These are phyloP conservation scores for Cladosporium austrohemisphaericum DNA, from an alignment of 2,329 filamentous ascomycete species.

Conservation along the genomic window DNA sequence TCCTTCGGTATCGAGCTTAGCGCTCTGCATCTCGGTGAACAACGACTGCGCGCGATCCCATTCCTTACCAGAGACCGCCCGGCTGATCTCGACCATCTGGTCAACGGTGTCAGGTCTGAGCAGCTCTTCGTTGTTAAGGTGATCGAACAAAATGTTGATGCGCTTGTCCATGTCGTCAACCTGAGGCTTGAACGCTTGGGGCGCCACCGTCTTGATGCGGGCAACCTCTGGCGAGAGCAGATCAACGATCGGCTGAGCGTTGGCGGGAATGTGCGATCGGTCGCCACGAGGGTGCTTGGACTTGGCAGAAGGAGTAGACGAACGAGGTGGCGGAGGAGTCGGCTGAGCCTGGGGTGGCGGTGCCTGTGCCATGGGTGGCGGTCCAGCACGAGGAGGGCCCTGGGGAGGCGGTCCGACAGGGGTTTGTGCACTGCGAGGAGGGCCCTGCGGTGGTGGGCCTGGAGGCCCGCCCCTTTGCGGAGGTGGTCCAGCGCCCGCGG, in stretches of 20 bases:
- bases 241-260: conserved; percentile 74
- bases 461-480: conserved; percentile 28
- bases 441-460: conserved; percentile 42
- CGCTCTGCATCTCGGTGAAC: conserved; percentile 46
- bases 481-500: conserved; percentile 36
- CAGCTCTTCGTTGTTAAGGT: conserved; percentile 92
- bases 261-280: conserved; percentile 78
- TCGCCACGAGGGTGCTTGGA: conserved; percentile 61
- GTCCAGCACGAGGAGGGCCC: conserved; percentile 45
- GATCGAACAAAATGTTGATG: conserved; percentile 89
- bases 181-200: conserved; percentile 79
- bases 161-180: conserved; percentile 93
- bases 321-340: conserved; percentile 31
- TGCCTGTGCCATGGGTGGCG: conserved; percentile 28
- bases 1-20: conserved; percentile 45
- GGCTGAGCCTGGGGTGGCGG: conserved; percentile 14
- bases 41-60: conserved; percentile 44
- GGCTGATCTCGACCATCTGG: conserved; percentile 57
- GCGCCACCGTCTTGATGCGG: conserved; percentile 79
- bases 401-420: conserved; percentile 41
- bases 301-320: conserved; percentile 34
- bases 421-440: conserved; percentile 36
- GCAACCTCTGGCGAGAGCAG: conserved; percentile 81
- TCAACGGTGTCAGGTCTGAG: conserved; percentile 74
- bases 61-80: conserved; percentile 38